These are phyloP conservation scores for Leptodermis oblonga DNA, from an alignment of 257 asterid genomes.

Conservation along the genomic window DNA sequence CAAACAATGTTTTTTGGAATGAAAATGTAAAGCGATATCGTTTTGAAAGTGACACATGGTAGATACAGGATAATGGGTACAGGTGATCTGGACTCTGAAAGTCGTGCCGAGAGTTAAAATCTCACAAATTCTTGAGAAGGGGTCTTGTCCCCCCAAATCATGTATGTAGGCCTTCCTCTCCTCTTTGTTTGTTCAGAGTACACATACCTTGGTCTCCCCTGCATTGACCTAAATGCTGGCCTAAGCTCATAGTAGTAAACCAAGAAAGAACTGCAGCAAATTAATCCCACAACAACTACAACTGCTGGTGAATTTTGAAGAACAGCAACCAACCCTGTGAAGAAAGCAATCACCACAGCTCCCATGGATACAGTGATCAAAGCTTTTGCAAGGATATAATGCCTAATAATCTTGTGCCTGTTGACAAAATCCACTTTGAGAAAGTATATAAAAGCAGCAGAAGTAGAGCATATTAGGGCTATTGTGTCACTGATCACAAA, in stretches of 20 bases:
- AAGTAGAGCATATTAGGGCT: conserved; percentile 17
- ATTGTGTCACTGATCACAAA: conserved; percentile 18
- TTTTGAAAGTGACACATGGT: too few relatives aligned
- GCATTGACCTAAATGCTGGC: neutral
- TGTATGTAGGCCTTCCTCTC: conserved; percentile 9
- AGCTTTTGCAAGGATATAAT: neutral
- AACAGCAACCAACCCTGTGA: conserved; percentile 19
- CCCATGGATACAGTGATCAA: conserved; percentile 14
- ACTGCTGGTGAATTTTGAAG: conserved; percentile 11
- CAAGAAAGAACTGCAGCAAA: conserved; percentile 8
- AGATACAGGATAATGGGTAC: too few relatives aligned
- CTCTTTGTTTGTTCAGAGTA: conserved; percentile 10
- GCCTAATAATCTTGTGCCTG: neutral
- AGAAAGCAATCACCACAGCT: conserved; percentile 20
- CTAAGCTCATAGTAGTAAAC: conserved; percentile 10
- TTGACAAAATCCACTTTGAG: neutral
- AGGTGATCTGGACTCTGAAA: too few relatives aligned
- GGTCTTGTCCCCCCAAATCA: conserved; percentile 3
- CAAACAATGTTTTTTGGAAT: too few relatives aligned
- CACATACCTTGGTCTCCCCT: neutral
- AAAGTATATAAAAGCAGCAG: conserved; percentile 11
- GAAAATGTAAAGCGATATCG: too few relatives aligned
- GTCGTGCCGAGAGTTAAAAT: neutral
- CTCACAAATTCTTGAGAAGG: neutral
- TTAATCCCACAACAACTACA: neutral